phyloP scores from a whole-genome alignment of 2,329 filamentous ascomycete species.

The Claviceps humidiphila region DNA sequence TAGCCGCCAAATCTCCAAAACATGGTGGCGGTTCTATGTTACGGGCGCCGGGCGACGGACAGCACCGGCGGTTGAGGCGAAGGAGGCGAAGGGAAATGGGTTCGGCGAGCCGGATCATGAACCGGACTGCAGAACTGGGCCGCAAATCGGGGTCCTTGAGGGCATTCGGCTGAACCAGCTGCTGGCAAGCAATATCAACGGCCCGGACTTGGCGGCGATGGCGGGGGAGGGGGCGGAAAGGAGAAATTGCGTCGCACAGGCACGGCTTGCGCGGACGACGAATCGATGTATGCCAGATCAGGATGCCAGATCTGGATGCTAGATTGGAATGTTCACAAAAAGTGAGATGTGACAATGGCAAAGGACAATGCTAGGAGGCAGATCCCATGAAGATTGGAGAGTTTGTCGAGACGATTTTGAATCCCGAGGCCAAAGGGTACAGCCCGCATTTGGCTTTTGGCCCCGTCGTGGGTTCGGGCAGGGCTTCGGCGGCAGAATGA shows the following conservation, averaged over 20 bases:
- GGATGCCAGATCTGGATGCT: not conserved
- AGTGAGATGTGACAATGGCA: not conserved
- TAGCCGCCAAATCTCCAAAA: conserved; percentile 99
- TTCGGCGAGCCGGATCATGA: conserved; percentile 8
- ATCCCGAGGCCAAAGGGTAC: not conserved
- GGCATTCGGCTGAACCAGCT: conserved; percentile 4
- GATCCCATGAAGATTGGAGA: not conserved
- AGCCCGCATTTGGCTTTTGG: not conserved
- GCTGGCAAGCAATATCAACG: conserved; percentile 1
- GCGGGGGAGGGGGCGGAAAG: not conserved
- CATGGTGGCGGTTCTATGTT: conserved; percentile 52
- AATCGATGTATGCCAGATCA: not conserved
- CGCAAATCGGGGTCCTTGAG: conserved; percentile 1
- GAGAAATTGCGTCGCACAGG: conserved; percentile 3
- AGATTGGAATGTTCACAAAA: not conserved
- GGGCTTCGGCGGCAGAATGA: not conserved
- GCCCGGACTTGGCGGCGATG: not conserved
- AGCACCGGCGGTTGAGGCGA: conserved; percentile 17
- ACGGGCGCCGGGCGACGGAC: conserved; percentile 18
- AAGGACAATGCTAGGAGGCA: not conserved
- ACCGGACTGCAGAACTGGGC: conserved; percentile 6
- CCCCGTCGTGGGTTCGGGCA: conserved; percentile 1
- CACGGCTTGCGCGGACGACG: conserved; percentile 1
- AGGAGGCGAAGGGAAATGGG: conserved; percentile 5
- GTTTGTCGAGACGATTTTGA: not conserved